Evolutionary conservation across 768 basidiomycete genomes (phyloP), one percentile per base, ranked within the genome.

Genomic region (Pleurotus citrinopileatus): DNA sequence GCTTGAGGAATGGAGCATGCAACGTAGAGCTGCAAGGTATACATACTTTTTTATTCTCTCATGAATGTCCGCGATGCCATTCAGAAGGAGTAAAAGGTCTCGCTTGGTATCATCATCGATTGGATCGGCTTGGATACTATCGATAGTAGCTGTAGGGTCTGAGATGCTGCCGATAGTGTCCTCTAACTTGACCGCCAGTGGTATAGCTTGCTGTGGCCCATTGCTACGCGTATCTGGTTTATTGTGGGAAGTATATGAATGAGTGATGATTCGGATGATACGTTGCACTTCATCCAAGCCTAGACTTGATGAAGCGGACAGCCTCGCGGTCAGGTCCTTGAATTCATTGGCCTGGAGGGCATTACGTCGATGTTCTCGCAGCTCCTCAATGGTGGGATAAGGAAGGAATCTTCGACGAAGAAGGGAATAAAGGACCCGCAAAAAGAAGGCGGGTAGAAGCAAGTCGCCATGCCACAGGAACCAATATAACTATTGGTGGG

Each of bases 21-120:
- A n/a, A n/a, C n/a, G n/a, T n/a, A n/a, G n/a, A n/a, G n/a, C n/a
- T n/a, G n/a, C n/a, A n/a, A 3, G 32, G 32, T 15, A 34, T 34
- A 65, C 75, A 25, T 59, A 86, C 86, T 86, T 88, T 66, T 78
- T 79, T 23, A 85, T 57, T 27, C 85, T 72, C 63, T 89, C 87
- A 54, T 85, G 81, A 8, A 85, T 53, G 61, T 88, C 86, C 7
- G 80, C 78, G 28, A 84, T 60, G 36, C 78, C 75, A 40, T 75
- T 71, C 45, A 86, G 28, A 8, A 64, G 28, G 29, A 71, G 64
- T 15, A 87, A 60, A 2, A 68, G 56, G 23, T 70, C 60, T 8
- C 73, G 70, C 62, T 80, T 80, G 4, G 79, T 22, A 56, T 75
- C 77, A 45, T 69, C 67, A 32, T 73, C 66, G 52, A 72, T 72